These are phyloP conservation scores for Gymnopilus dilepis DNA, from an alignment of 768 basidiomycete genomes.

Conservation along the genomic window DNA sequence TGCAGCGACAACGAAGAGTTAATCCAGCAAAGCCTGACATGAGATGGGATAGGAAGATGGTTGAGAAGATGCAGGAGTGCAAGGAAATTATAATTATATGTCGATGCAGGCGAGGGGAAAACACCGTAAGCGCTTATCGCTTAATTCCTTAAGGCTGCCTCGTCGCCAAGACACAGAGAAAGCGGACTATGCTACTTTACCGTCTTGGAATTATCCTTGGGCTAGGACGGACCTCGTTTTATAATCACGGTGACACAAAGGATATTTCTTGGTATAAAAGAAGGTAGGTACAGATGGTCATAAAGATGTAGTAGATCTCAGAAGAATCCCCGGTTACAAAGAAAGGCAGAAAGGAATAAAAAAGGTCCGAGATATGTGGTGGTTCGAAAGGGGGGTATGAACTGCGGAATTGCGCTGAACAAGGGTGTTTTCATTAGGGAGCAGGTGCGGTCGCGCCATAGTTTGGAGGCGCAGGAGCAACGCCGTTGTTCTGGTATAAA, in stretches of 20 bases:
- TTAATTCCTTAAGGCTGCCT: background rate
- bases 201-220: no score
- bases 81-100: background rate
- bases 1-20: background rate
- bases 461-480: slow-evolving; percentile 37
- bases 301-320: background rate
- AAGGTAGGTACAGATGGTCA: no score
- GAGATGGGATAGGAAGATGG: no score
- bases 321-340: background rate
- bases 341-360: background rate
- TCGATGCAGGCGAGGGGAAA: background rate
- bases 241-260: no score
- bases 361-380: background rate
- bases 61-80: no score
- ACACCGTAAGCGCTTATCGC: background rate
- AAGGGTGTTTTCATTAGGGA: background rate
- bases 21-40: no score
- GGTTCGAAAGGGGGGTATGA: background rate
- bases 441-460: slow-evolving; percentile 48
- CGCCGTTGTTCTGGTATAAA: slow-evolving; percentile 35
- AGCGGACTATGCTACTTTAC: no score
- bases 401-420: background rate
- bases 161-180: no score
- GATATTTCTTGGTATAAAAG: no score
- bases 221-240: no score